Percentiles rank a stretch among this genome's conserved stretches.
These are phyloP conservation scores for Amanita thiersii DNA, from an alignment of 768 basidiomycete genomes.

Conservation along the genomic window DNA sequence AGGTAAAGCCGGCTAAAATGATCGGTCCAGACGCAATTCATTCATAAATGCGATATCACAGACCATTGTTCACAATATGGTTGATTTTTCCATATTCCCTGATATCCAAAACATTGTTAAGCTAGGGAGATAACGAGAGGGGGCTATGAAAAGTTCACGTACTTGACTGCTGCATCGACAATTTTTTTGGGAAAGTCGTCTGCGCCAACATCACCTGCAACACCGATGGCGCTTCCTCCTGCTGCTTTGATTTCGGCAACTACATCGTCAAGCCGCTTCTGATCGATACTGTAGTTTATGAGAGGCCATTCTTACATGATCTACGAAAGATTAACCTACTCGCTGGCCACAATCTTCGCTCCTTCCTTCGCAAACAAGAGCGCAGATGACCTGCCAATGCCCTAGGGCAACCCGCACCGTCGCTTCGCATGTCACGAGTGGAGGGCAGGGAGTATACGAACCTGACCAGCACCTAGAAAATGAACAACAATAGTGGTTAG, in stretches of 20 bases:
- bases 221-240: constrained; percentile 68
- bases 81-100: constrained; percentile 82
- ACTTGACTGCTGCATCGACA: constrained; percentile 70
- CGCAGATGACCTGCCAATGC: constrained; percentile 71
- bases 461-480: constrained; percentile 65
- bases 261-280: constrained; percentile 54
- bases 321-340: constrained; percentile 33
- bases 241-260: constrained; percentile 63
- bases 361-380: constrained; percentile 79
- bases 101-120: neutral
- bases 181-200: constrained; percentile 79
- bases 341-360: constrained; percentile 80
- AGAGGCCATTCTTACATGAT: constrained; percentile 7
- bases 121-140: neutral
- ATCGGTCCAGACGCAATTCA: neutral
- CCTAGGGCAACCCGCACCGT: constrained; percentile 64
- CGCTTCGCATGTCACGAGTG: constrained; percentile 30
- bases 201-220: constrained; percentile 75
- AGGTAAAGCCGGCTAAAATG: constrained; percentile 60
- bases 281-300: constrained; percentile 53
- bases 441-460: constrained; percentile 19
- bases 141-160: constrained; percentile 18
- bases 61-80: constrained; percentile 79
- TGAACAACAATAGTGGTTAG: neutral
- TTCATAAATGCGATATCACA: constrained; percentile 8